These are phyloP conservation scores for Candida insectorum DNA, from an alignment of 805 yeast genomes.

Conservation along the genomic window DNA sequence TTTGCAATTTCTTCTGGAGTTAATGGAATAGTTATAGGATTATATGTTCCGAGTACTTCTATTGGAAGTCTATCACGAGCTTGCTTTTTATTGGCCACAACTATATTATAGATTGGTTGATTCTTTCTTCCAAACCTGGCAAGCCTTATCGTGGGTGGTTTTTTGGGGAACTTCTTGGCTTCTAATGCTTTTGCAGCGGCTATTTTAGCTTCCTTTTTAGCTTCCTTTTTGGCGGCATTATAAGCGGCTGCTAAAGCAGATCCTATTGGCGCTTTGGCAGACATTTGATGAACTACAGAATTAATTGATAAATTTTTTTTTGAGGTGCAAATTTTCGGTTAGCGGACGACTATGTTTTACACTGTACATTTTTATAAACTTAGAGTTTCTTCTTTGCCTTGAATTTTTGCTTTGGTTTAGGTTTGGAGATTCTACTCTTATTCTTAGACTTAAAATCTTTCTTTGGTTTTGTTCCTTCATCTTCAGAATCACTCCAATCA, in stretches of 20 bases:
- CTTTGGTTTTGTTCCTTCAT: constrained; percentile 24
- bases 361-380: too few species aligned
- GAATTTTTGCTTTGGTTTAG: constrained; percentile 47
- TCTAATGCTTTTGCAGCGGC: not conserved
- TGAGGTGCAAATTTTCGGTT: too few species aligned
- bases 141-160: constrained; percentile 80
- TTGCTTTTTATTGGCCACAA: constrained; percentile 71
- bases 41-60: constrained; percentile 92
- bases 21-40: constrained; percentile 74
- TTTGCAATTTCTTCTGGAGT: constrained; percentile 55
- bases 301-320: too few species aligned
- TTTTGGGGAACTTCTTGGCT: too few species aligned
- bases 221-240: too few species aligned
- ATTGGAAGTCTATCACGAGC: constrained; percentile 88
- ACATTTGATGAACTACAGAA: too few species aligned
- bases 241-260: too few species aligned
- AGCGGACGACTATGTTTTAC: too few species aligned
- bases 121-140: constrained; percentile 91
- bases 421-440: constrained; percentile 29
- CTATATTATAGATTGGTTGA: constrained; percentile 88
- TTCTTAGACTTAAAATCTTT: constrained; percentile 13
- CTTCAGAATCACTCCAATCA: constrained; percentile 47
- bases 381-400: constrained; percentile 60
- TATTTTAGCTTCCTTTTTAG: too few species aligned
- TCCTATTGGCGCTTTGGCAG: too few species aligned